Base-by-base conservation (phyloP, 306 rosid genomes). In the Canavalia gladiata region DNA sequence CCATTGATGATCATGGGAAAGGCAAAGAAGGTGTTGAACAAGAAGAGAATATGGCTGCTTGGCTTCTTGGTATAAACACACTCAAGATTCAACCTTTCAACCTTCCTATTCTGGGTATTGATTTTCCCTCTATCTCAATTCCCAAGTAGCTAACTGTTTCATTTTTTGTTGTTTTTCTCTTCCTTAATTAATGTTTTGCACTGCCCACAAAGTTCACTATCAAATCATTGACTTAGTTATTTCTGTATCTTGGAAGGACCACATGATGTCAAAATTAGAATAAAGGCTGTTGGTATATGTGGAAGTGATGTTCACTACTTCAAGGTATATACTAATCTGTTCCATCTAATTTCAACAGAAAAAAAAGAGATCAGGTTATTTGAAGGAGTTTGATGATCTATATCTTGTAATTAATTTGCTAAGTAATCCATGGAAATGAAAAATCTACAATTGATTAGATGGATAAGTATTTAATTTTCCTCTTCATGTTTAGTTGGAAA, bases 251-350 rank as follows among this genome's bases (percentile, higher is more conserved):
- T 41, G 59, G 75, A 84, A 94, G 98, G 98, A 67, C 90, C 94
- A 77, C 80, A 82, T 84, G 97, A 94, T 91, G 98, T 82, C 66
- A 88, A 85, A 83, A 83, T 92, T 42, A 84, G 87, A 84, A 84
- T 92, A 91, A 94, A 94, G 68, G 98, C 97, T 90, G 97, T 94
- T 88, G 98, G 98, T 39, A 94, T 92, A 47, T 94, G 98, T 76
- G 98, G 97, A 37, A 94, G 98, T 72, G 98, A 94, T 91, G 98
- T 94, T 85, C 97, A 94, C 85, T 90, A 87, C 84, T 88, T 94
- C 86, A 94, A 86, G 93, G 97, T 91, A 71, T 2, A 47, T 60
- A 69, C 74, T 29, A 3, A 47, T 57, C 29, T 65, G 50, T 77
- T 77, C 28, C 56, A 35, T 67, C 67, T 37, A 3, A 51, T 25